Conservation (phyloP, 805 yeast genomes). For the Metschnikowia vanudenii region DNA sequence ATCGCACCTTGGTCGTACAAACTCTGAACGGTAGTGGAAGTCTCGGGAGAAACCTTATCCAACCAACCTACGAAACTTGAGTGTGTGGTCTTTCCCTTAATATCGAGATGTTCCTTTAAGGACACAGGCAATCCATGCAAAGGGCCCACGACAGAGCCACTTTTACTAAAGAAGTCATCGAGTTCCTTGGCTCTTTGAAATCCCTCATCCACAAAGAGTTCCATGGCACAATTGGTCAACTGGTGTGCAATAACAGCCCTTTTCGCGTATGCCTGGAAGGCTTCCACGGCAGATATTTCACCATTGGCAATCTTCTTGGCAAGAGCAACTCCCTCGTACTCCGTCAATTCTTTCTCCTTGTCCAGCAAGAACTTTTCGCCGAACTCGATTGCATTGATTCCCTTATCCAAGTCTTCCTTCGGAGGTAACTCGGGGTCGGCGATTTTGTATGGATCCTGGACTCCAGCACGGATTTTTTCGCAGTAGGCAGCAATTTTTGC, state of each 20-base stretch:
- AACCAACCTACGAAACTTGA: constrained; percentile 18
- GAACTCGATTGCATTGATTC: constrained; percentile 16
- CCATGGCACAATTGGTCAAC: constrained; percentile 23
- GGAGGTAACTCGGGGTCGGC: constrained; percentile 16
- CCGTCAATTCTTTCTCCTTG: constrained; percentile 15
- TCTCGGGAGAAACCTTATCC: constrained; percentile 13
- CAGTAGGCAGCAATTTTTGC: constrained; percentile 35
- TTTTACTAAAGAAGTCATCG: constrained; percentile 12
- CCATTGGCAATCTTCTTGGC: constrained; percentile 17
- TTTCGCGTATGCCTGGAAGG: constrained; percentile 18
- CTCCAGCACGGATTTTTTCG: constrained; percentile 22
- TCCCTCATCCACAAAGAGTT: constrained; percentile 21
- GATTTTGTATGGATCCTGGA: constrained; percentile 17
- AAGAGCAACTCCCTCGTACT: constrained; percentile 14
- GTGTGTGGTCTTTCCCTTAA: constrained; percentile 18
- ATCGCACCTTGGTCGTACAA: constrained; percentile 19
- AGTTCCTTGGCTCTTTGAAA: constrained; percentile 19
- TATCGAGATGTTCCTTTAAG: constrained; percentile 19
- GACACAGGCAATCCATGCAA: constrained; percentile 22
- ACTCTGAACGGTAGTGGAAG: constrained; percentile 11
- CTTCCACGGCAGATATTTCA: constrained; percentile 15
- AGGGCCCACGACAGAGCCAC: constrained; percentile 17
- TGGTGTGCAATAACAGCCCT: constrained; percentile 21
- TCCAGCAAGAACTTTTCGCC: constrained; percentile 12
- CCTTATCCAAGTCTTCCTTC: constrained; percentile 16